Evolutionary conservation across 345 rosid genomes (phyloP).

Genomic region (Sonneratia caseolaris): DNA sequence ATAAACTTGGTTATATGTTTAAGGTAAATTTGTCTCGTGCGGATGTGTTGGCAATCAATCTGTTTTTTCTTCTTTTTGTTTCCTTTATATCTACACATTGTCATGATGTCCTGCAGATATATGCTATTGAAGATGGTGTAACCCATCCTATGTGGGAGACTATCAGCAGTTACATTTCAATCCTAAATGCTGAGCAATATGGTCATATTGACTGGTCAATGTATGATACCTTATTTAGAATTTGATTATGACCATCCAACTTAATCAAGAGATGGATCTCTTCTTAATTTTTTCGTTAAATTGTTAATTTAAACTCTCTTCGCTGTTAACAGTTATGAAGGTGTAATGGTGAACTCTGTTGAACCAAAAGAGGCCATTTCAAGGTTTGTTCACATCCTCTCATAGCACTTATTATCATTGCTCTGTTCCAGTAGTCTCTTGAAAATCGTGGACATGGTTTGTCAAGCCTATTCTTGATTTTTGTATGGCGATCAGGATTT

Average conservation of each 20-base stretch:
- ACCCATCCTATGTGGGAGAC: constrained; percentile 58
- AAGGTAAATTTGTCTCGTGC: constrained; percentile 37
- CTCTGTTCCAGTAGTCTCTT: neutral
- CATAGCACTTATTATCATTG: neutral
- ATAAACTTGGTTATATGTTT: constrained; percentile 64
- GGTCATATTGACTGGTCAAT: constrained; percentile 74
- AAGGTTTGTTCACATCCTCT: constrained; percentile 35
- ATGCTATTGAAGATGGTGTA: constrained; percentile 48
- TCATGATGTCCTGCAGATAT: constrained; percentile 44
- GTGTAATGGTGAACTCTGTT: constrained; percentile 71
- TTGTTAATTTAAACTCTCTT: constrained; percentile 5
- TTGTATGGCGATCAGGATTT: neutral
- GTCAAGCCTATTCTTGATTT: neutral
- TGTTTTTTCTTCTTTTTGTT: neutral
- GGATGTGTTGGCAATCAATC: neutral
- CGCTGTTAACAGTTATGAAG: constrained; percentile 65
- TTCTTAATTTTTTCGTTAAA: constrained; percentile 3
- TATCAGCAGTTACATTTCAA: constrained; percentile 38
- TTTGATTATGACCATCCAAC: constrained; percentile 3
- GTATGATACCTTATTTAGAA: constrained; percentile 26
- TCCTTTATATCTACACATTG: constrained; percentile 10
- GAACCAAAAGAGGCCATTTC: constrained; percentile 76
- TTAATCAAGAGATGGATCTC: neutral
- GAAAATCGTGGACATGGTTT: neutral
- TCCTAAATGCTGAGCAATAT: constrained; percentile 38